These are phyloP conservation scores for Trichosporon ovoides DNA, from an alignment of 1,284 basidiomycete genomes.

Conservation along the genomic window DNA sequence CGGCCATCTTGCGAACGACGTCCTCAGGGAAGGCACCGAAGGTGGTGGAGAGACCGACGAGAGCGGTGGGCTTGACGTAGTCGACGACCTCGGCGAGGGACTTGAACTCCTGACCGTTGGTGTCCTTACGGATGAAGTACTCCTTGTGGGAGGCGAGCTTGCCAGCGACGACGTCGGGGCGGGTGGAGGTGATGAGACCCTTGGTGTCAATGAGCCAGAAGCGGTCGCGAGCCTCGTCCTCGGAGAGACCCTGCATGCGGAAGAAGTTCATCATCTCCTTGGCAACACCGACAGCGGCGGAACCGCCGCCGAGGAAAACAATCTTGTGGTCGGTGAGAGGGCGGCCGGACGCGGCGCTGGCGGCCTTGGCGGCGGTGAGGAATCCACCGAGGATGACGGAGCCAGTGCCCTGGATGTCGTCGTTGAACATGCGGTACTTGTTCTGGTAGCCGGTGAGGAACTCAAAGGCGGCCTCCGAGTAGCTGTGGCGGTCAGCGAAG, in stretches of 20 bases:
- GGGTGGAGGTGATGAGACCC: conserved; percentile 68
- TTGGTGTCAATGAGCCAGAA: conserved; percentile 81
- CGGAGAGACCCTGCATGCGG: conserved; percentile 64
- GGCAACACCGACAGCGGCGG: conserved; percentile 60
- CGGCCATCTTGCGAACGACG: conserved; percentile 76
- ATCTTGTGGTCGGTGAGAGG: conserved; percentile 73
- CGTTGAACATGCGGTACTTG: conserved; percentile 79
- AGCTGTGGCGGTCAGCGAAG: conserved; percentile 29
- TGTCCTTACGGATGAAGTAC: conserved; percentile 74
- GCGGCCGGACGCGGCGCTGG: conserved; percentile 63
- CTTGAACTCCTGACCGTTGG: conserved; percentile 66
- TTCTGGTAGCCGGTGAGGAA: conserved; percentile 71
- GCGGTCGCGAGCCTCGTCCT: conserved; percentile 68
- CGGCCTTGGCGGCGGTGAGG: conserved; percentile 76
- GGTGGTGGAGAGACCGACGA: conserved; percentile 85
- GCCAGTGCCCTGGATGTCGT: conserved; percentile 77
- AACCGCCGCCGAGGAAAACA: conserved; percentile 63
- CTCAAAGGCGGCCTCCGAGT: conserved; percentile 77
- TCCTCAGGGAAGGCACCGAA: conserved; percentile 72
- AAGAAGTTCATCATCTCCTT: conserved; percentile 86
- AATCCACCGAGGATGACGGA: conserved; percentile 88
- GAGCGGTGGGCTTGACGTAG: conserved; percentile 82
- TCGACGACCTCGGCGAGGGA: conserved; percentile 74
- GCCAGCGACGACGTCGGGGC: conserved; percentile 55
- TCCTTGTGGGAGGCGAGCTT: conserved; percentile 75